Base-by-base conservation (phyloP, 140 eudicot species). In the Oenanthe javanica region DNA sequence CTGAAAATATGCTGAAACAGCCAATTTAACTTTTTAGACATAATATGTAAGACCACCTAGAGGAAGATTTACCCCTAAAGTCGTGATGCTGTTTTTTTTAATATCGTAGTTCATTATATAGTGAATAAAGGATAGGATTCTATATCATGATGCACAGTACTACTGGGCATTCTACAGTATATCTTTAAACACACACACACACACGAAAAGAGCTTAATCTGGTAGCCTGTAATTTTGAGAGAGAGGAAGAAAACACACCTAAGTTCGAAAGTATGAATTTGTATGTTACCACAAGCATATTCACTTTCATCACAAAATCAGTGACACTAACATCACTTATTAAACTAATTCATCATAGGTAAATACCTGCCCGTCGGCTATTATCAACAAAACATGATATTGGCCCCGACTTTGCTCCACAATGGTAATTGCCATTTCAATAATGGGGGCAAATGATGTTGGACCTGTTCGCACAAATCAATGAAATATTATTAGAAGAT, bases 381-480 rank as follows among this genome's bases (percentile, higher is more conserved):
- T 94, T 77, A 94, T 92, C 82, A 94, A 81, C 84, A 94, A 82
- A 79, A 94, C 98, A 87, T 94, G 98, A 84, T 94, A 94, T 70
- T 89, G 98, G 77, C 98, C 98, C 74, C 95, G 96, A 84, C 97
- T 94, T 85, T 92, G 93, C 87, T 94, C 98, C 66, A 94, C 98
- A 82, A 94, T 94, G 48, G 98, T 89, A 71, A 88, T 85, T 48
- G 95, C 98, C 97, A 85, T 92, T 89, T 94, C 97, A 77, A 94
- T 90, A 21, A 92, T 79, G 72, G 98, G 98, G 80, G 98, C 97
- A 83, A 92, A 94, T 1, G 98, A 94, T 59, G 98, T 94, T 47
- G 98, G 98, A 18, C 98, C 97, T 94, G 86, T 61, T 61, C 46
- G 18, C 40, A 82, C 46, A 25, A 76, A 72, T 40, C 72, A 80